A percentile compares a stretch with the other conserved stretches of the same genome.
These are phyloP conservation scores for Penicillium cinerascens DNA, from an alignment of 495 filamentous ascomycete genomes.

Conservation along the genomic window DNA sequence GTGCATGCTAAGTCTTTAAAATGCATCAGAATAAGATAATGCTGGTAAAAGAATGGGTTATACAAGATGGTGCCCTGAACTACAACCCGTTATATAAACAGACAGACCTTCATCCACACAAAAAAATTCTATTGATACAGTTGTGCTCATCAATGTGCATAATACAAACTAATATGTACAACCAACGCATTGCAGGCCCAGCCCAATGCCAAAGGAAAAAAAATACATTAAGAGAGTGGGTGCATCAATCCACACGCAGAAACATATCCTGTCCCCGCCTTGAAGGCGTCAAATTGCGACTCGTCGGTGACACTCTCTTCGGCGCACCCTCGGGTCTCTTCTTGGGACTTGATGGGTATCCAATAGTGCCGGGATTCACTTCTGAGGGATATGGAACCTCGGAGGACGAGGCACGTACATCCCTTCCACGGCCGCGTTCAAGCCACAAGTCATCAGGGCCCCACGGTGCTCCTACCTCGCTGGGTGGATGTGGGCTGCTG, in stretches of 20 bases:
- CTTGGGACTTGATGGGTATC: constrained; percentile 23
- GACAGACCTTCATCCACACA: no score
- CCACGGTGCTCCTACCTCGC: constrained; percentile 26
- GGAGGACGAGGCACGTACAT: neutral
- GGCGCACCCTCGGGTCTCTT: constrained; percentile 2
- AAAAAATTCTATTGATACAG: neutral
- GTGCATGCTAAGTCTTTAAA: no score
- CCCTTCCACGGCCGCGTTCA: constrained; percentile 11
- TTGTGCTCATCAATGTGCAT: neutral
- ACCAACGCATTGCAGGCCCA: constrained; percentile 2
- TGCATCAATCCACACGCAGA: constrained; percentile 33
- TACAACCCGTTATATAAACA: no score
- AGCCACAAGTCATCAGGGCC: constrained; percentile 35
- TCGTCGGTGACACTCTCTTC: constrained; percentile 25
- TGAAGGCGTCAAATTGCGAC: constrained; percentile 39
- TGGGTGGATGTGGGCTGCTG: constrained; percentile 26
- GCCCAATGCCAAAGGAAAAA: neutral
- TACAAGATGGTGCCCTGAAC: no score
- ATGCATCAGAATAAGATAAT: no score
- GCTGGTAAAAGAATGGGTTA: no score
- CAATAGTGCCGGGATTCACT: constrained; percentile 3
- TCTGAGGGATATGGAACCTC: constrained; percentile 27
- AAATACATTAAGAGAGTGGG: neutral
- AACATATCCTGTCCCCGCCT: constrained; percentile 35
- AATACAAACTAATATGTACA: neutral